Conservation (phyloP, 768 basidiomycete genomes). For the Trametes villosa region DNA sequence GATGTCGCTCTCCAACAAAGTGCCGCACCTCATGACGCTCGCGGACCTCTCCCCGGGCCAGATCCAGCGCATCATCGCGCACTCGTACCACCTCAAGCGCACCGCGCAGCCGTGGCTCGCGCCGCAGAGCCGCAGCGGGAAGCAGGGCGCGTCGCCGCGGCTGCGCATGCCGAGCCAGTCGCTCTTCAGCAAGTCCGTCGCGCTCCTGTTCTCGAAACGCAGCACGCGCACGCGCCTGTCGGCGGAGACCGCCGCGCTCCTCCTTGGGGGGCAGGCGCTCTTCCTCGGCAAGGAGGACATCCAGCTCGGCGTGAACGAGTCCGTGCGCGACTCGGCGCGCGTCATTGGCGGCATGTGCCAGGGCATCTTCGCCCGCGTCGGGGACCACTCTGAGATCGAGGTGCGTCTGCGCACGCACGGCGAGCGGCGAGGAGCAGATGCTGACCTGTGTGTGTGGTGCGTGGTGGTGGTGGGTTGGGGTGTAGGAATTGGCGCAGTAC, state of each 20-base stretch:
- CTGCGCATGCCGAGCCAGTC: slow-evolving; percentile 73
- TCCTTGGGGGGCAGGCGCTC: slow-evolving; percentile 87
- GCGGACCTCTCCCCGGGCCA: slow-evolving; percentile 84
- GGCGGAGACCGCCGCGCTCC: slow-evolving; percentile 76
- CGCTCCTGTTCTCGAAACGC: slow-evolving; percentile 90
- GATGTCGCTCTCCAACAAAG: slow-evolving; percentile 7
- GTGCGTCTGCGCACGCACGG: slow-evolving; percentile 45
- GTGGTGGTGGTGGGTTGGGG: background rate
- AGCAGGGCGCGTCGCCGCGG: slow-evolving; percentile 31
- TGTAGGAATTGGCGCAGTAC: slow-evolving; percentile 85
- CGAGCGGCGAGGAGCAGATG: no score
- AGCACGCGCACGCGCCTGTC: slow-evolving; percentile 91
- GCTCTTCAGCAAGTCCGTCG: slow-evolving; percentile 82
- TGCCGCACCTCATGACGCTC: slow-evolving; percentile 83
- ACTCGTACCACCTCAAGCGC: slow-evolving; percentile 69
- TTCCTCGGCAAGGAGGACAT: slow-evolving; percentile 92
- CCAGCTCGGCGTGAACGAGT: slow-evolving; percentile 96
- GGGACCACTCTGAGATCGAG: slow-evolving; percentile 91
- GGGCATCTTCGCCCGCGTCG: slow-evolving; percentile 96
- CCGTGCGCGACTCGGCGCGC: slow-evolving; percentile 76
- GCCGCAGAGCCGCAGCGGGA: slow-evolving; percentile 48
- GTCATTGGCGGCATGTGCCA: slow-evolving; percentile 96
- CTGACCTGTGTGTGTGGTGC: background rate
- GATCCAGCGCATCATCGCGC: slow-evolving; percentile 65
- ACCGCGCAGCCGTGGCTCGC: slow-evolving; percentile 67